Evolutionary conservation across 352 stramenopile genomes (phyloP).

Genomic region (Globisporangium viniferum): DNA sequence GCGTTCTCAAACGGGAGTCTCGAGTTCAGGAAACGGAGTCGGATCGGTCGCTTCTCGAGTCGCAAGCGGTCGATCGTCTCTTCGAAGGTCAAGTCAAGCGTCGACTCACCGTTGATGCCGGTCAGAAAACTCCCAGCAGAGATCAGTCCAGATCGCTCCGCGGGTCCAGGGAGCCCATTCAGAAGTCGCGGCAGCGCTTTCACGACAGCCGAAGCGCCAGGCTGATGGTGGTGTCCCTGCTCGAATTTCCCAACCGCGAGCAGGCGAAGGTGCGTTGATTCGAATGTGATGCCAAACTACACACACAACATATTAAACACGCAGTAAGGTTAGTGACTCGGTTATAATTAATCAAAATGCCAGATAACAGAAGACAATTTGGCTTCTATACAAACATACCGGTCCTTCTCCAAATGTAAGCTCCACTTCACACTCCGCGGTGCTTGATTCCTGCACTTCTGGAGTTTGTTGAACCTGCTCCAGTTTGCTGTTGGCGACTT

Average conservation of each 20-base stretch:
- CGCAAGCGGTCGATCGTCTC: conserved; percentile 62
- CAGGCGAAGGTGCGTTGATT: conserved; percentile 67
- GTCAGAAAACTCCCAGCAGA: conserved; percentile 58
- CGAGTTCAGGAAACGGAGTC: conserved; percentile 61
- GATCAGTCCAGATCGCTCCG: conserved; percentile 53
- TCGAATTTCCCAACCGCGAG: conserved; percentile 55
- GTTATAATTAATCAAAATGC: background rate
- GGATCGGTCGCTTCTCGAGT: conserved; percentile 41
- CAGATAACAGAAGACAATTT: background rate
- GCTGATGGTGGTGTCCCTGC: conserved; percentile 21
- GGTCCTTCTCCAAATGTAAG: conserved; percentile 66
- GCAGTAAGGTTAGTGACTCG: background rate
- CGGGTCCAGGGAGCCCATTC: conserved; percentile 56
- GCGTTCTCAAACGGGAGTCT: conserved; percentile 47
- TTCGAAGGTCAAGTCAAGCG: conserved; percentile 56
- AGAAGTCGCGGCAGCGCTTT: conserved; percentile 60
- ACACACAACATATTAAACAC: background rate
- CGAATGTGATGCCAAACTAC: conserved; percentile 77
- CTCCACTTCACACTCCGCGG: conserved; percentile 46
- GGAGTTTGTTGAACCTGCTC: background rate
- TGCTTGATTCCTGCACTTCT: background rate
- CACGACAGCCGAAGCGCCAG: conserved; percentile 57
- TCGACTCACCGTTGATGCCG: conserved; percentile 67
- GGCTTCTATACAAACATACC: conserved; percentile 27
- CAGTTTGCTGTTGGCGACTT: background rate